Evolutionary conservation across 2,329 filamentous ascomycete species (phyloP), one percentile per base, ranked within the genome.

Genomic region (Atkinsonella hypoxylon): DNA sequence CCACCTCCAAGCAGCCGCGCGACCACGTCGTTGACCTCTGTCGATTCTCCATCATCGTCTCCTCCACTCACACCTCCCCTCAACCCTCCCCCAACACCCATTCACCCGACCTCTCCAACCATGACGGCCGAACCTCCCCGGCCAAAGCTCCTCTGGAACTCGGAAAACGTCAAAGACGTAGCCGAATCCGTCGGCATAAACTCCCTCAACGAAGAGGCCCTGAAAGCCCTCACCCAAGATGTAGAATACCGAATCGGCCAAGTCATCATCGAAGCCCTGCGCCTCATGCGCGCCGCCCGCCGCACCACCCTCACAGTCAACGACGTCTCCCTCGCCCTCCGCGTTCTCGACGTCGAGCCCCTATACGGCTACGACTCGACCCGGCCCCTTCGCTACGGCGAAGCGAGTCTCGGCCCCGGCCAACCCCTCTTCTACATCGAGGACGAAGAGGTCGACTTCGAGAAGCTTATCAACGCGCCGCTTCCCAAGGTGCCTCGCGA

Each of bases 381-480:
- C 41, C 77, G 91, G 48, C 88, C 90, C 26, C 71, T 98, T 60
- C 81, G 87, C 50, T 98, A 94, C 63, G 93, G 93, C 48, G 93
- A 98, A 68, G 93, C 93, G 3, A 94, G 87, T 52, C 73, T 98
- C 54, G 93, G 93, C 0, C 89, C 90, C 13, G 90, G 91, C 10
- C 93, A 98, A 68, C 89, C 91, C 49, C 73, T 98, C 20, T 98
- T 91, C 69, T 98, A 98, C 65, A 86, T 98, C 38, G 93, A 98
- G 63, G 93, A 98, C 65, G 93, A 98, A 64, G 93, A 98, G 72
- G 85, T 97, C 50, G 93, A 98, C 68, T 97, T 98, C 64, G 93
- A 98, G 72, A 97, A 97, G 74, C 74, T 98, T 58, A 96, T 98
- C 65, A 98, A 98, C 70, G 89, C 89, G 56, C 88, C 93, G 4